These are phyloP conservation scores for Dactylonectria macrodidyma DNA, from an alignment of 2,329 filamentous ascomycete genomes.

Conservation along the genomic window DNA sequence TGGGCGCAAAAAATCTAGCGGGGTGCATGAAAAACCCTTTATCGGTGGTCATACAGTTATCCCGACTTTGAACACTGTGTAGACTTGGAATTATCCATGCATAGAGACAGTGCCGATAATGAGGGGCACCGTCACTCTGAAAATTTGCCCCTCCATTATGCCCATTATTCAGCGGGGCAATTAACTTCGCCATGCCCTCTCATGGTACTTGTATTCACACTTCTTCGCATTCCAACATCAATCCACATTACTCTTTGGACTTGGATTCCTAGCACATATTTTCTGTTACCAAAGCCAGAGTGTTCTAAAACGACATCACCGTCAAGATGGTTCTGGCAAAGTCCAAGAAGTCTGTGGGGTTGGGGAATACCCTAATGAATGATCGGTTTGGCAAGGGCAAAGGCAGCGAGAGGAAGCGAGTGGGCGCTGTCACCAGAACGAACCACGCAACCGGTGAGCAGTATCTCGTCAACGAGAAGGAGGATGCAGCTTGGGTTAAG, in stretches of 20 bases:
- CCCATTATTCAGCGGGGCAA: constrained; percentile 58
- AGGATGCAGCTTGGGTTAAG: constrained; percentile 97
- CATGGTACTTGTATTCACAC: constrained; percentile 39
- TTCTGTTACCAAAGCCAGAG: constrained; percentile 12
- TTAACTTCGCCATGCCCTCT: constrained; percentile 37
- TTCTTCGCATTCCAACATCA: constrained; percentile 29
- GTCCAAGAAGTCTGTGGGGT: constrained; percentile 93
- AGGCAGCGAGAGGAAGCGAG: constrained; percentile 84
- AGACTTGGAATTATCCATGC: fast-evolving
- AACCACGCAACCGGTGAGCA: constrained; percentile 86
- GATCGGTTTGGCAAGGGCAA: constrained; percentile 97
- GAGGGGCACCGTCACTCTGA: constrained; percentile 42
- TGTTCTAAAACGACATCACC: constrained; percentile 26
- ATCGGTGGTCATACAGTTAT: constrained; percentile 48
- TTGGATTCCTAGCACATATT: constrained; percentile 36
- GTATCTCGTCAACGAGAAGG: constrained; percentile 92
- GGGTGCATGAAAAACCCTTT: constrained; percentile 50
- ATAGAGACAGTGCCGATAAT: constrained; percentile 48
- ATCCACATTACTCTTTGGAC: constrained; percentile 29
- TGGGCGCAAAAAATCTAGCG: constrained; percentile 50
- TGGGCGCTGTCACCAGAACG: constrained; percentile 72
- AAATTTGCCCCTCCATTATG: constrained; percentile 67
- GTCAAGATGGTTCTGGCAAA: constrained; percentile 78
- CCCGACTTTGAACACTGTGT: constrained; percentile 51
- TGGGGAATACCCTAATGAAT: constrained; percentile 99